These are phyloP conservation scores for Barbatosphaeria neglecta DNA, from an alignment of 495 filamentous ascomycete species.

Conservation along the genomic window DNA sequence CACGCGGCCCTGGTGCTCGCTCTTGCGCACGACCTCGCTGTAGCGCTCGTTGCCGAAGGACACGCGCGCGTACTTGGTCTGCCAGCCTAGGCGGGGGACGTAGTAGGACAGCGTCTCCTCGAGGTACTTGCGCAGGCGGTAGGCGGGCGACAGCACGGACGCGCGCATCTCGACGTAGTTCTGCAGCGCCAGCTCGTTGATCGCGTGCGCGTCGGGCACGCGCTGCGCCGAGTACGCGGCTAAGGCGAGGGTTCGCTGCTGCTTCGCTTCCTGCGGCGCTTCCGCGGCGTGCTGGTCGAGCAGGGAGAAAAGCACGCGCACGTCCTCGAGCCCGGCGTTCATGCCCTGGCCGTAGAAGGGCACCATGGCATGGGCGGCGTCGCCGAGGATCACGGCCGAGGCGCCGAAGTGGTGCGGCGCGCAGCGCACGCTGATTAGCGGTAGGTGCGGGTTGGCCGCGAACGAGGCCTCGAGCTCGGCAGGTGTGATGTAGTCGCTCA, in stretches of 20 bases:
- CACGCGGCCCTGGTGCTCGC: constrained; percentile 54
- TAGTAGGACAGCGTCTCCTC: constrained; percentile 77
- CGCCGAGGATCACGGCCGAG: constrained; percentile 77
- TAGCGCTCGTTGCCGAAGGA: constrained; percentile 91
- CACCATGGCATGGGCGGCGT: constrained; percentile 95
- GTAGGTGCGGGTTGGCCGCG: constrained; percentile 69
- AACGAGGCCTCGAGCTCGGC: constrained; percentile 61
- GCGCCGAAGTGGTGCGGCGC: constrained; percentile 68
- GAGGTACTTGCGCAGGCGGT: constrained; percentile 67
- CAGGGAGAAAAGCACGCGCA: constrained; percentile 64
- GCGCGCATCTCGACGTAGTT: constrained; percentile 93
- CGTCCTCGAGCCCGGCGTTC: constrained; percentile 78
- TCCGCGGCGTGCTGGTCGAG: constrained; percentile 55
- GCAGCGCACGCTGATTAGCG: constrained; percentile 87
- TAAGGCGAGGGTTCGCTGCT: constrained; percentile 47
- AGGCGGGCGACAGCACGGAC: constrained; percentile 61
- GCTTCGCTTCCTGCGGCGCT: constrained; percentile 18
- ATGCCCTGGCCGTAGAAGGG: constrained; percentile 90
- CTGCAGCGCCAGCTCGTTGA: constrained; percentile 81
- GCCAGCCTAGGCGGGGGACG: constrained; percentile 66
- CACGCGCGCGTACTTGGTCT: constrained; percentile 85
- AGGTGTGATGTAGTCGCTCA: constrained; percentile 67
- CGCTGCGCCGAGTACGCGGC: constrained; percentile 62
- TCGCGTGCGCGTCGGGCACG: constrained; percentile 66
- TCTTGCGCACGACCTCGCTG: constrained; percentile 60